Base-by-base conservation (phyloP, 805 yeast species). In the Monosporozyma siamensis region DNA sequence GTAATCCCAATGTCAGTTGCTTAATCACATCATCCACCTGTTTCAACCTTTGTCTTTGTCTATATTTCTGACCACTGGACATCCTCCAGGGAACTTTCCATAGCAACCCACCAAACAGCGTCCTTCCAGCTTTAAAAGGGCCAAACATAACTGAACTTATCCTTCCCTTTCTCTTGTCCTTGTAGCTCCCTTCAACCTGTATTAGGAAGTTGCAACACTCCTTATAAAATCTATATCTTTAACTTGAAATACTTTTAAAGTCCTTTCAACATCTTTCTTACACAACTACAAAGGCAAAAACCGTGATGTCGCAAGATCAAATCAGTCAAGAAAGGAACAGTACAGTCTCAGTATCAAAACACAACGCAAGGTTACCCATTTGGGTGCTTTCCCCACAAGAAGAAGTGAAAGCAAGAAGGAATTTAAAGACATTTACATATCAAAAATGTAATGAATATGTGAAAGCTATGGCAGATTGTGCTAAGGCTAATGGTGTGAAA, bases 11-110 rank as follows among this genome's bases (percentile, higher is more conserved):
- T 10, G 56, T 58, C 25, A 60, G 27, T 36, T 47, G 55, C 39
- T 77, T 81, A 46, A 92, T 76, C 50, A 83, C 89, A 14, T 71
- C 56, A 67, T 92, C 98, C 40, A 92, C 97, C 34, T 67, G 67
- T 59, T 75, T 78, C 75, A 92, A 72, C 65, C 98, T 78, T 49
- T 75, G 72, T 68, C 97, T 77, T 59, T 86, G 88, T 58, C 97
- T 74, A 46, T 72, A 74, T 64, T 92, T 92, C 59, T 88, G 96
- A 10, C 74, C 77, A 27, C 71, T 67, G 3, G 95, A 83, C 74
- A 90, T 69, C 48, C 85, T 74, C 76, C 85, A 81, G 46, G 90
- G 83, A 40, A 69, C 71, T 61, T 82, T 83, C 84, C 80, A 74
- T 41, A 56, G 41, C 14, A 54, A 35, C 21, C 67, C 67, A 42